Evolutionary conservation across 1,284 basidiomycete genomes (phyloP).

Genomic region (Heterobasidion occidentale): DNA sequence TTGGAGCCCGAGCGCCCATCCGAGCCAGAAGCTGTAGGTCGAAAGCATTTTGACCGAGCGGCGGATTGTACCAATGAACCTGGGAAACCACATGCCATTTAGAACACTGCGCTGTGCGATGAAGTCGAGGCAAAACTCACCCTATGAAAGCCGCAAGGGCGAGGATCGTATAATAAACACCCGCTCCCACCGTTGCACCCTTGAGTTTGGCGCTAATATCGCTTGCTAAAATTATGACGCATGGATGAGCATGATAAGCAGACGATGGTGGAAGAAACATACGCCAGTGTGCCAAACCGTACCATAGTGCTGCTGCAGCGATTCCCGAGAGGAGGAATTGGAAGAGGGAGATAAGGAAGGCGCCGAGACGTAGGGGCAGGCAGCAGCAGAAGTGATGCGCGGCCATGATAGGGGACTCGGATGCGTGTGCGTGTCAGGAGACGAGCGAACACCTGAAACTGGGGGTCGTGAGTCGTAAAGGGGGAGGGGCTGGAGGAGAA

Average conservation of each 20-base stretch:
- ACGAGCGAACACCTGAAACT: neutral
- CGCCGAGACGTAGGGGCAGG: conserved; percentile 13
- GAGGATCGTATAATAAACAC: conserved; percentile 5
- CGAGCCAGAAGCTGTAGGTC: conserved; percentile 8
- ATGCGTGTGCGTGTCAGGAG: neutral
- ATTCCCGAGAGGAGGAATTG: conserved; percentile 8
- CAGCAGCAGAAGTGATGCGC: conserved; percentile 10
- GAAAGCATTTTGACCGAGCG: conserved; percentile 6
- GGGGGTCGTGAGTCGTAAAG: neutral
- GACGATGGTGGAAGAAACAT: neutral
- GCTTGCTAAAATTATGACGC: conserved; percentile 1
- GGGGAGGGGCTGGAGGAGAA: neutral
- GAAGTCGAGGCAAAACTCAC: conserved; percentile 1
- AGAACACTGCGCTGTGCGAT: neutral
- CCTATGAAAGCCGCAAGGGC: conserved; percentile 8
- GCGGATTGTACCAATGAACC: conserved; percentile 9
- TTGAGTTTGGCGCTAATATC: conserved; percentile 3
- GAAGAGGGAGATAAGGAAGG: conserved; percentile 10
- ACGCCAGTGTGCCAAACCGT: conserved; percentile 6
- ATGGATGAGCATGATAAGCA: neutral
- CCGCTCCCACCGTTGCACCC: neutral
- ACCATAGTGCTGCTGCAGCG: conserved; percentile 8
- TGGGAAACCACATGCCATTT: neutral
- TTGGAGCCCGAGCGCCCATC: conserved; percentile 6
- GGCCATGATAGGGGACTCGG: conserved; percentile 2